These are phyloP conservation scores for Eucalyptus regnans DNA, from an alignment of 345 rosid genomes.

Conservation along the genomic window DNA sequence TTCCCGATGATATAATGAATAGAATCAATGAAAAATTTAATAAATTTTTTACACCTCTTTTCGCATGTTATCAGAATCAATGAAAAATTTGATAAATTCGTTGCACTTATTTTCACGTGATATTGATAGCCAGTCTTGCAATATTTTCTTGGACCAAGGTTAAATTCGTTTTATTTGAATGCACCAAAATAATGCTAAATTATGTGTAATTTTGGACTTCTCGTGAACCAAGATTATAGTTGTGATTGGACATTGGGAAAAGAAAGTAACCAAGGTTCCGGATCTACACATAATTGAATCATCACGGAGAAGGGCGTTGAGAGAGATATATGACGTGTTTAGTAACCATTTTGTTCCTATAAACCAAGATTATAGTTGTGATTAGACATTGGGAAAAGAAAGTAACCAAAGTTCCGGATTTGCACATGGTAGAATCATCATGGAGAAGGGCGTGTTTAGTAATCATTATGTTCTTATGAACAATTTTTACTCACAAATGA, in stretches of 20 bases:
- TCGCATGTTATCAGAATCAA: background rate
- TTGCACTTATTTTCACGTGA: background rate
- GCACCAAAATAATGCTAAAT: background rate
- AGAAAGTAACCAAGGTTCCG: background rate
- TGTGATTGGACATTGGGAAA: background rate
- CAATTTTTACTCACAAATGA: no score
- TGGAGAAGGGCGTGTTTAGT: background rate
- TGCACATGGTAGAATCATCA: background rate
- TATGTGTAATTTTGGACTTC: background rate
- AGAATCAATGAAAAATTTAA: background rate
- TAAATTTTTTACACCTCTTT: background rate
- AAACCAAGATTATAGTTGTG: background rate
- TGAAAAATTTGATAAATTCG: background rate
- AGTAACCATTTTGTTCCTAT: no score
- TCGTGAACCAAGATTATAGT: background rate
- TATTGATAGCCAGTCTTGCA: background rate
- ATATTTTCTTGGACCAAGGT: background rate
- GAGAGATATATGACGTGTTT: background rate
- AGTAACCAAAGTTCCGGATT: background rate
- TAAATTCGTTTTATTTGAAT: background rate
- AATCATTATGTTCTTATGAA: fast-evolving
- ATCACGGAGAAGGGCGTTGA: background rate
- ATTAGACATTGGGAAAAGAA: background rate
- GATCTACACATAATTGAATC: background rate
- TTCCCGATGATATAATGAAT: background rate